phyloP scores from a whole-genome alignment of 2,329 filamentous ascomycete genomes.

The Cladosporium oxysporum region DNA sequence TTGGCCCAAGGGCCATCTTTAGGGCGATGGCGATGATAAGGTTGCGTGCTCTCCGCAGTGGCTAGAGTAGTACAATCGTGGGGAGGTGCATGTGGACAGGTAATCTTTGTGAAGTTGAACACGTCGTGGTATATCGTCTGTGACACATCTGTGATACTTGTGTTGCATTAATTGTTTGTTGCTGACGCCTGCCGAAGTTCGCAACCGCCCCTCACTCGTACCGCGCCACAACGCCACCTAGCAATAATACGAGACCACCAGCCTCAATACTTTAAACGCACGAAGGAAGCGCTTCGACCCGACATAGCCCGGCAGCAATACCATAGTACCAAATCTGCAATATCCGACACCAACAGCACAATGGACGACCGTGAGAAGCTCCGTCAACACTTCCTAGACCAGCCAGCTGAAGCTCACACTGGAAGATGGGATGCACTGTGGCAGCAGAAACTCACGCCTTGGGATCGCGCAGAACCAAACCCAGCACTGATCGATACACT shows the following conservation, averaged over 20 bases:
- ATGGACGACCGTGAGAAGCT: conserved; percentile 29
- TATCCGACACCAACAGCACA: background rate
- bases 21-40: background rate
- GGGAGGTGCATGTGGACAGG: background rate
- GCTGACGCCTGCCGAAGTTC: background rate
- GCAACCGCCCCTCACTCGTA: background rate
- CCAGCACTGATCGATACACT: conserved; percentile 61
- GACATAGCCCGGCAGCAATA: background rate
- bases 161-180: background rate
- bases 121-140: background rate
- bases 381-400: conserved; percentile 43
- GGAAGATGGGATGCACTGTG: conserved; percentile 60
- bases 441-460: conserved; percentile 56
- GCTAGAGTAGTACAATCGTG: background rate
- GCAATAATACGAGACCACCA: background rate
- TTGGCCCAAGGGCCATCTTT: conserved; percentile 13
- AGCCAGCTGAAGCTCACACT: conserved; percentile 44
- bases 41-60: conserved; percentile 3
- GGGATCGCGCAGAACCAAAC: conserved; percentile 61
- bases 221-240: background rate
- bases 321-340: background rate
- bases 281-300: background rate
- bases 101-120: background rate
- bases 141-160: background rate
- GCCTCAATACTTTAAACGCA: background rate